Evolutionary conservation across 495 filamentous ascomycete genomes (phyloP), one percentile per base, ranked within the genome.

Genomic region (Aspergillus steynii): DNA sequence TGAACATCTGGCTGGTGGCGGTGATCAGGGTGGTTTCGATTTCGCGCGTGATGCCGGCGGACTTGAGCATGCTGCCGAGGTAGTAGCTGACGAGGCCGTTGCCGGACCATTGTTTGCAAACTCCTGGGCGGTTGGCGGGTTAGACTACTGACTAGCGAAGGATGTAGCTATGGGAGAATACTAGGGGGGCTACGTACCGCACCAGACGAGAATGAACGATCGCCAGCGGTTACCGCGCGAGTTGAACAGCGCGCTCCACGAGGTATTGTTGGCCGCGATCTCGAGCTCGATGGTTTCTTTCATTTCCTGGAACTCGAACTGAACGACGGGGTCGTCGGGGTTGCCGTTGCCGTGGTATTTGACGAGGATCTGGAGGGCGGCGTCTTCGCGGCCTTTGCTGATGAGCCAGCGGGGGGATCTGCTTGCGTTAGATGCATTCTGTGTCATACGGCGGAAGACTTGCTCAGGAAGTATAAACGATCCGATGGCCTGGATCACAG

Each of bases 171-270:
- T 20, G 20, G 20, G 20, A 20, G 20, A 20, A 20, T 20, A 20
- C 20, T 20, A 20, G 20, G 20, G 20, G 20, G 20, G 31, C 9
- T 9, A 34, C 31, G 1, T 34, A 34, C 31, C 31, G 31, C 31
- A 34, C 31, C 31, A 52, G 20, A 59, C 26, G 20, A 59, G 20
- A 34, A 88, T 65, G 42, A 67, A 54, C 2, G 87, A 66, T n/a
- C 86, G 79, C 65, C 85, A 84, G 20, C 85, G 80, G 75, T 90
- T 90, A 60, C 87, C 86, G 68, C 79, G 82, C 53, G 86, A 87
- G 54, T 71, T 72, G 77, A 89, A 76, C 75, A 88, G 84, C 62
- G 86, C 84, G 20, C 61, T 37, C 63, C 71, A 80, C 29, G 64
- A 65, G 45, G 53, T 68, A 25, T 59, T 61, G 50, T 75, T 70